phyloP scores from a whole-genome alignment of 805 yeast genomes.

The Saturnispora quitensis region DNA sequence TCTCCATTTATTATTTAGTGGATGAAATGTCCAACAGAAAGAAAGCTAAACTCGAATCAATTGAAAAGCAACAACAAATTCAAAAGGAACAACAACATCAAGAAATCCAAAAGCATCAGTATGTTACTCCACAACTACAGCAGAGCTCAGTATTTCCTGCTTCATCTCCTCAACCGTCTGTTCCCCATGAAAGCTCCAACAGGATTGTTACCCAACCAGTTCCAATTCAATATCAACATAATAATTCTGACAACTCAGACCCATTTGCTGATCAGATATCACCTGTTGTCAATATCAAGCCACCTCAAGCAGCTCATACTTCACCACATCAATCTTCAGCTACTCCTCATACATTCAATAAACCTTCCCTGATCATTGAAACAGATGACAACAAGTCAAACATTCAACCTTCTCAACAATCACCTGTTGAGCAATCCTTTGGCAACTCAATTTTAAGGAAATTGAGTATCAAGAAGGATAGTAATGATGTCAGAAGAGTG shows the following conservation, averaged over 20 bases:
- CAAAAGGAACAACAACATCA: background rate
- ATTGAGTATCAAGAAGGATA: slow-evolving; percentile 23
- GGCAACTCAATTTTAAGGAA: slow-evolving; percentile 26
- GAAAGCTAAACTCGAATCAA: slow-evolving; percentile 43
- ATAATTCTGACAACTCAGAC: slow-evolving; percentile 4
- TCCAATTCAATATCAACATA: slow-evolving; percentile 16
- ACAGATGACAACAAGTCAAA: slow-evolving; percentile 9
- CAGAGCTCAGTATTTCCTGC: slow-evolving; percentile 11
- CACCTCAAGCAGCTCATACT: slow-evolving; percentile 34
- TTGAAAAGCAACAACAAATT: slow-evolving; percentile 16
- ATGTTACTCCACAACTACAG: slow-evolving; percentile 9
- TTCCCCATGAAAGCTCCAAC: slow-evolving; percentile 12
- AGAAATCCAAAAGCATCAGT: background rate
- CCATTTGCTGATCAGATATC: slow-evolving; percentile 14
- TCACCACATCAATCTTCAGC: slow-evolving; percentile 26
- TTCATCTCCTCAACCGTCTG: slow-evolving; percentile 10
- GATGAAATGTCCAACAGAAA: slow-evolving; percentile 74
- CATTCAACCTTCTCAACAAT: slow-evolving; percentile 15
- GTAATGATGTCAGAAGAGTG: slow-evolving; percentile 43
- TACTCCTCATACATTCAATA: slow-evolving; percentile 15
- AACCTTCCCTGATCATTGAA: slow-evolving; percentile 10
- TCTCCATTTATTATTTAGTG: slow-evolving; percentile 80
- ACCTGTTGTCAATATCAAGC: slow-evolving; percentile 20
- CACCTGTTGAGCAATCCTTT: slow-evolving; percentile 12
- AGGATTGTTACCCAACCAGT: slow-evolving; percentile 22